phyloP scores from a whole-genome alignment of 768 basidiomycete species.

The Trametes cinnabarina region DNA sequence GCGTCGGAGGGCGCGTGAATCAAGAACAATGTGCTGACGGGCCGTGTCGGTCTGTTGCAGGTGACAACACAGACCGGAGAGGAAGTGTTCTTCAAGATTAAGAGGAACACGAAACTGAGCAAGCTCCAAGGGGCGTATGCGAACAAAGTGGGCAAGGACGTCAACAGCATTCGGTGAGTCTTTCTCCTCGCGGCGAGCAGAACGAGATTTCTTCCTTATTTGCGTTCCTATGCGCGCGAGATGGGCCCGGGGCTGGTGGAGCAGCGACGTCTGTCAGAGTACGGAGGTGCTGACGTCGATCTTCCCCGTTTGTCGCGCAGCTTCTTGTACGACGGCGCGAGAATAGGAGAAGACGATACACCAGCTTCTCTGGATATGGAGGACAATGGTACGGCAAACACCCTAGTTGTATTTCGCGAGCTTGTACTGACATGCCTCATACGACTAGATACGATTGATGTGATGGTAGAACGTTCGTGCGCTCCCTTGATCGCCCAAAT shows the following conservation, averaged over 20 bases:
- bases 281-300: background rate
- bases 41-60: slow-evolving; percentile 34
- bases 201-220: background rate
- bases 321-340: slow-evolving; percentile 85
- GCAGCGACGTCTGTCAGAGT: background rate
- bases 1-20: background rate
- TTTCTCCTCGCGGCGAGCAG: background rate
- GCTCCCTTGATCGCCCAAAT: slow-evolving; percentile 6
- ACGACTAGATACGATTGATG: slow-evolving; percentile 82
- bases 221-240: background rate
- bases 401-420: background rate
- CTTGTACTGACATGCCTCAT: background rate
- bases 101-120: slow-evolving; percentile 85
- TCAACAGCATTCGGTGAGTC: slow-evolving; percentile 78
- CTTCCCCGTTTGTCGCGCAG: slow-evolving; percentile 39
- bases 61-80: slow-evolving; percentile 75
- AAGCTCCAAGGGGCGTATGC: slow-evolving; percentile 94
- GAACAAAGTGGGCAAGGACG: slow-evolving; percentile 88
- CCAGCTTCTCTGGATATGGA: slow-evolving; percentile 86
- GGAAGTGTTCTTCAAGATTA: slow-evolving; percentile 97
- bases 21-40: background rate
- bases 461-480: slow-evolving; percentile 91
- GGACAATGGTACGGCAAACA: slow-evolving; percentile 61
- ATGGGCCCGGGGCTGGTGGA: background rate
- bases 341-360: slow-evolving; percentile 89